Base-by-base conservation (phyloP, 345 rosid genomes). In the Linum tenue region DNA sequence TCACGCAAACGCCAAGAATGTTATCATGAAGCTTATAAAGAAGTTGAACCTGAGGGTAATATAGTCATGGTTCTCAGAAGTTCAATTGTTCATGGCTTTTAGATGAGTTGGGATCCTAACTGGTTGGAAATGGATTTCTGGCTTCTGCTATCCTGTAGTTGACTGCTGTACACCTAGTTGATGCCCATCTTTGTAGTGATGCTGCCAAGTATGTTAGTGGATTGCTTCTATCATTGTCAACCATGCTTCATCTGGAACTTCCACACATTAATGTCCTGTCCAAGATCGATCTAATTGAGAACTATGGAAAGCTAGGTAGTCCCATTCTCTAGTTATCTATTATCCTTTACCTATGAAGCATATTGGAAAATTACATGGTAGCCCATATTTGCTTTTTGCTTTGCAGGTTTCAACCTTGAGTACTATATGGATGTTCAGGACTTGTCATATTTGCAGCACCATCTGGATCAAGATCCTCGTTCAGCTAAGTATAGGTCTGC, bases 191-290 rank as follows among this genome's bases (percentile, higher is more conserved):
- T 7, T 87, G 92, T 75, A 84, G 85, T 80, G 91, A 89, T 73
- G 88, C 94, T 11, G 87, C 85, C 61, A 95, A 95, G 77, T 91
- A 88, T 70, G 70, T 91, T 39, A 89, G 97, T 67, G 91, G 88
- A 2, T 78, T 95, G 73, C 83, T 89, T 73, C 92, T 85, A 44
- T 86, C 96, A 0, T 70, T 95, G 63, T 88, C 97, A 37, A 86
- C 96, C 64, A 89, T 89, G 98, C 69, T 95, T 75, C 99, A 91
- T 80, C 64, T 95, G 83, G 99, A 91, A 76, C 89, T 91, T 65
- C 98, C 96, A 9, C 96, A 87, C 16, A 43, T 91, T 73, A 95
- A 91, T 75, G 89, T 95, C 73, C 77, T 95, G 68, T 95, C 96
- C 62, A 95, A 95, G 81, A 95, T 91, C 17, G 97, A 89, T 77